Percentiles rank a stretch among this genome's conserved stretches.
Conservation (phyloP, 1,139 yeast species). For the Sugiyamaella paludigena region DNA sequence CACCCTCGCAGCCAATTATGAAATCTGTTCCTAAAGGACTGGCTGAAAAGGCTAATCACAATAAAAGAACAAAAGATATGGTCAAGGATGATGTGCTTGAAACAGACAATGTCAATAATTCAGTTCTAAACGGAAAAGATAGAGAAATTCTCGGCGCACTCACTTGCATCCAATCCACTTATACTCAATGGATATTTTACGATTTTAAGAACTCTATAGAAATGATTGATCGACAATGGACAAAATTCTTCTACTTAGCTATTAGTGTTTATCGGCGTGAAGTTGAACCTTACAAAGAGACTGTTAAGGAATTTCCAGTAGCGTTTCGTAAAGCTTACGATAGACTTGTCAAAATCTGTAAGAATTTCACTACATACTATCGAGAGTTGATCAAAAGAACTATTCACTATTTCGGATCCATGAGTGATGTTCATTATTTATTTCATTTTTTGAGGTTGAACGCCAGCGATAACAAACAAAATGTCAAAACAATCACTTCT, state of each 20-base stretch:
- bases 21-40: too few relatives aligned
- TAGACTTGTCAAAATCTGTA: constrained; percentile 22
- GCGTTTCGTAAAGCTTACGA: constrained; percentile 13
- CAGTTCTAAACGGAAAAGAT: constrained; percentile 11
- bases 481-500: neutral
- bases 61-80: too few relatives aligned
- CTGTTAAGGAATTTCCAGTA: constrained; percentile 10
- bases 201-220: constrained; percentile 12
- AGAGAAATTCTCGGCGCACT: constrained; percentile 19
- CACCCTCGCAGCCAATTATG: too few relatives aligned
- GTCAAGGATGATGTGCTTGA: too few relatives aligned
- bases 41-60: too few relatives aligned
- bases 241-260: constrained; percentile 13
- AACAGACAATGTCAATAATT: neutral
- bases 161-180: constrained; percentile 17
- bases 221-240: constrained; percentile 21
- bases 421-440: constrained; percentile 1
- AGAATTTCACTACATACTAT: constrained; percentile 21
- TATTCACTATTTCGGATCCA: neutral
- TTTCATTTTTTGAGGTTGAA: constrained; percentile 1
- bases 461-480: neutral
- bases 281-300: constrained; percentile 7
- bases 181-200: constrained; percentile 17
- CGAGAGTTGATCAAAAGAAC: constrained; percentile 8
- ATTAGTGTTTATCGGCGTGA: constrained; percentile 17